Percentiles rank a stretch among this genome's conserved stretches.
Conservation (phyloP, 306 rosid genomes). For the Prosopis cineraria region DNA sequence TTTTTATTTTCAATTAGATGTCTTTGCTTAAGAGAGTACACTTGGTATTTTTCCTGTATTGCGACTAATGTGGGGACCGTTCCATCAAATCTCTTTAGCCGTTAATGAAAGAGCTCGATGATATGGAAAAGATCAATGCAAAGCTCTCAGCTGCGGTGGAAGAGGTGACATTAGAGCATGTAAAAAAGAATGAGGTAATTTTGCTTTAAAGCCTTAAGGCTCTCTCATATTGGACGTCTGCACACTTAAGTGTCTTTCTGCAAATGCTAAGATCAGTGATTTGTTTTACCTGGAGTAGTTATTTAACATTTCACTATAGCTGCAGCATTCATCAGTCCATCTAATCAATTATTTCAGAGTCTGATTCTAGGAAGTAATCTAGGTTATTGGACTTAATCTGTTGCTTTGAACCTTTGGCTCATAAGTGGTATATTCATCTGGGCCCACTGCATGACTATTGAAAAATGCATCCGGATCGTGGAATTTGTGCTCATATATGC, state of each 20-base stretch:
- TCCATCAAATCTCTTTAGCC: constrained; percentile 52
- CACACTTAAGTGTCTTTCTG: neutral
- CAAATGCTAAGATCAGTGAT: neutral
- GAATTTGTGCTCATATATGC: neutral
- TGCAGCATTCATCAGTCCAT: neutral
- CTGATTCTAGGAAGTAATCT: neutral
- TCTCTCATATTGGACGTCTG: neutral
- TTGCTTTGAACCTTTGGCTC: neutral
- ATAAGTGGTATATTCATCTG: neutral
- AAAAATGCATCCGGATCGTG: neutral
- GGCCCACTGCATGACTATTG: neutral
- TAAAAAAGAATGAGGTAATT: constrained; percentile 87
- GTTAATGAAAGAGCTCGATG: constrained; percentile 98
- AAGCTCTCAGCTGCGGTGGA: constrained; percentile 91
- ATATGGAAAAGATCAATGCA: constrained; percentile 92
- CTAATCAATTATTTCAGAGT: neutral
- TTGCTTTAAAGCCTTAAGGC: neutral
- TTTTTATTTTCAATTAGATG: neutral
- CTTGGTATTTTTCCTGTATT: constrained; percentile 18
- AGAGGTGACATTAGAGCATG: constrained; percentile 95
- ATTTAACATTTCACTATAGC: neutral
- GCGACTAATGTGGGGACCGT: constrained; percentile 34
- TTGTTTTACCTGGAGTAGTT: neutral
- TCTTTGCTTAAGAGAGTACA: neutral
- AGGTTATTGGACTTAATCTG: neutral